Evolutionary conservation across 345 rosid species (phyloP).

Genomic region (Sisymbrium irio): DNA sequence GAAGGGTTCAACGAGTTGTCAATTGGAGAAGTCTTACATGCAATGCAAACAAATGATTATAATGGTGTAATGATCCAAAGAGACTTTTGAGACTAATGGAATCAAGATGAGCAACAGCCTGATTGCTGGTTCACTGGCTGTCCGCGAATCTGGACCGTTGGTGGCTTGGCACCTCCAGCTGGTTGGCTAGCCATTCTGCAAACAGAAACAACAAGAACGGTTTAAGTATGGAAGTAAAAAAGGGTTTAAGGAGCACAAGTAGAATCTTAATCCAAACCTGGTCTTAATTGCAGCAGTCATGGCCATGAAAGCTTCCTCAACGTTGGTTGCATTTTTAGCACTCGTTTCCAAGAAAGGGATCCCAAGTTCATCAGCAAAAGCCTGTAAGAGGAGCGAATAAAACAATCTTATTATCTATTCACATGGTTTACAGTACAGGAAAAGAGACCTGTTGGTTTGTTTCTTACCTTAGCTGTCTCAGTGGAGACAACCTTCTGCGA

Average conservation of each 20-base stretch:
- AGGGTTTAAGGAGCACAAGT: neutral
- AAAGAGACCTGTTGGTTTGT: neutral
- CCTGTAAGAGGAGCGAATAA: constrained; percentile 31
- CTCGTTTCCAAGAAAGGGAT: constrained; percentile 87
- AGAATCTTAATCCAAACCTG: constrained; percentile 34
- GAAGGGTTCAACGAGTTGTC: constrained; percentile 7
- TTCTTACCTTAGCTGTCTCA: constrained; percentile 63
- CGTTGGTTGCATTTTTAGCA: constrained; percentile 69
- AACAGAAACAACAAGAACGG: neutral
- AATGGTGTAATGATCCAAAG: constrained; percentile 13
- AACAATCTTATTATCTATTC: neutral
- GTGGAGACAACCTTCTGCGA: constrained; percentile 69
- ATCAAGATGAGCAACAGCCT: constrained; percentile 74
- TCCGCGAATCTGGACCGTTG: constrained; percentile 70
- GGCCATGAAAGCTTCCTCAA: constrained; percentile 82
- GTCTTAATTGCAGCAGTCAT: constrained; percentile 75
- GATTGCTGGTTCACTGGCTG: constrained; percentile 75
- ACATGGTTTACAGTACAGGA: neutral
- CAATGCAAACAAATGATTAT: constrained; percentile 26
- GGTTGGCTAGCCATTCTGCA: constrained; percentile 82
- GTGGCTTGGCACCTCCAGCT: constrained; percentile 57
- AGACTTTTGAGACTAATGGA: neutral
- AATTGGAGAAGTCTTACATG: constrained; percentile 22
- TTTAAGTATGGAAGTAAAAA: neutral
- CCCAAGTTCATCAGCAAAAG: constrained; percentile 76